Conservation (phyloP, 164 flowering plant species). For the Vitis rotundifolia region DNA sequence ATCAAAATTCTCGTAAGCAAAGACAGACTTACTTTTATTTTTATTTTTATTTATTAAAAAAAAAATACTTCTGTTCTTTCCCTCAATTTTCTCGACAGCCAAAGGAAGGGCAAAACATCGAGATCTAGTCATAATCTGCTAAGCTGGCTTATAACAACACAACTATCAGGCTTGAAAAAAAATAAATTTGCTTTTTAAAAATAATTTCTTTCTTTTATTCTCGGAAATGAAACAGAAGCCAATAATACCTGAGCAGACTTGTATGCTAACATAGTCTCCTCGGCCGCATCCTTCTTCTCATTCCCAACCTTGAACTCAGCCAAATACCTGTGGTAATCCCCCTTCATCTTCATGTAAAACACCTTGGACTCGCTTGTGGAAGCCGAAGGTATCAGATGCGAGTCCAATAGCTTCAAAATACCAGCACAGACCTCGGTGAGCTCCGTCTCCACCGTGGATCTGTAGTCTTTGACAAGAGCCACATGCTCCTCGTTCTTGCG, state of each 20-base stretch:
- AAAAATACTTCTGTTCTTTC: too few species aligned
- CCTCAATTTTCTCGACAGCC: background rate
- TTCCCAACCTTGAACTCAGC: constrained; percentile 76
- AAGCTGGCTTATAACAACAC: too few species aligned
- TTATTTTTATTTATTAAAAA: background rate
- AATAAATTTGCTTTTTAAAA: too few species aligned
- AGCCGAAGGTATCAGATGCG: constrained; percentile 56
- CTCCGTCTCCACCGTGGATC: constrained; percentile 66
- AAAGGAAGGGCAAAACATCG: background rate
- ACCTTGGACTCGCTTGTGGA: constrained; percentile 62
- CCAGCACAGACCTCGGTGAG: constrained; percentile 57
- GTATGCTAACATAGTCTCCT: constrained; percentile 75
- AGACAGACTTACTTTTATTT: background rate
- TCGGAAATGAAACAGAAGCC: background rate
- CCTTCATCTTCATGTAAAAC: constrained; percentile 87
- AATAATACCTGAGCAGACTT: constrained; percentile 77
- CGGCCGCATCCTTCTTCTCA: constrained; percentile 73
- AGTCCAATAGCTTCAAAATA: constrained; percentile 56
- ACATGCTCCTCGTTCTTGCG: constrained; percentile 80
- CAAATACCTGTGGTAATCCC: constrained; percentile 75
- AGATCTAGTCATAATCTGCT: background rate
- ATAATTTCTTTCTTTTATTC: too few species aligned
- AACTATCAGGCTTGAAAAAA: too few species aligned
- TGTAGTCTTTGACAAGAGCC: constrained; percentile 56
- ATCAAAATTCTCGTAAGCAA: too few species aligned